phyloP scores from a whole-genome alignment of 371 early-diverging fungal genomes.

The Mucor plumbeus region DNA sequence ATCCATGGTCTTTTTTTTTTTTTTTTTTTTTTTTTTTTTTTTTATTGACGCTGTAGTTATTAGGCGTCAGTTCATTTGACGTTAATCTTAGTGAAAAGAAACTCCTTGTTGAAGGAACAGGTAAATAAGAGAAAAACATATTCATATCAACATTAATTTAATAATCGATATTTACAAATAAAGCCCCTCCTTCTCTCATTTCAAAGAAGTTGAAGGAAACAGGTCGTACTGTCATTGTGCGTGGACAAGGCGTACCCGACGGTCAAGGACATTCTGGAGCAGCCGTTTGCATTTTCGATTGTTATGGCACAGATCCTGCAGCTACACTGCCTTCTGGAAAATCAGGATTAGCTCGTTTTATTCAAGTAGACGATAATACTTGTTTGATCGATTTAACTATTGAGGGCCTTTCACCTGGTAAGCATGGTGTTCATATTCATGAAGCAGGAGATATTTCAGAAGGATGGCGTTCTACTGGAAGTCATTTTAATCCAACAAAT shows the following conservation, averaged over 20 bases:
- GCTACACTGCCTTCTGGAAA: constrained; percentile 47
- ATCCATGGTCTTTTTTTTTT: too few species aligned
- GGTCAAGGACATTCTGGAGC: constrained; percentile 71
- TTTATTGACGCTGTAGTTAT: not conserved
- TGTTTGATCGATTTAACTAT: constrained; percentile 83
- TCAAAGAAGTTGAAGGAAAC: constrained; percentile 65
- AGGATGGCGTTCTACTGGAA: constrained; percentile 64
- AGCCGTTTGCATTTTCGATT: constrained; percentile 90
- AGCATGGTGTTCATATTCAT: constrained; percentile 76
- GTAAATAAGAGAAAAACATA: constrained; percentile 31
- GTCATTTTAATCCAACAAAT: constrained; percentile 63
- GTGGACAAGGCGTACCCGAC: constrained; percentile 76
- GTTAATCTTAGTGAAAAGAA: constrained; percentile 63
- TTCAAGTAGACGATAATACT: constrained; percentile 70
- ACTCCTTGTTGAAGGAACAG: constrained; percentile 67
- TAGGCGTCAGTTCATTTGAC: constrained; percentile 61
- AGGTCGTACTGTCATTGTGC: constrained; percentile 75
- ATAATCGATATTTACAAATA: constrained; percentile 13
- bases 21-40: too few species aligned
- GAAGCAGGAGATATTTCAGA: constrained; percentile 80
- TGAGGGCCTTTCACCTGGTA: constrained; percentile 70
- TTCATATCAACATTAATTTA: not conserved
- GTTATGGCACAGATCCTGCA: constrained; percentile 49
- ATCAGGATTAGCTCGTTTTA: constrained; percentile 81
- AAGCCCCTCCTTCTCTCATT: constrained; percentile 72